These are phyloP conservation scores for Marasmius sp. DNA, from an alignment of 1,284 basidiomycete species.

Conservation along the genomic window DNA sequence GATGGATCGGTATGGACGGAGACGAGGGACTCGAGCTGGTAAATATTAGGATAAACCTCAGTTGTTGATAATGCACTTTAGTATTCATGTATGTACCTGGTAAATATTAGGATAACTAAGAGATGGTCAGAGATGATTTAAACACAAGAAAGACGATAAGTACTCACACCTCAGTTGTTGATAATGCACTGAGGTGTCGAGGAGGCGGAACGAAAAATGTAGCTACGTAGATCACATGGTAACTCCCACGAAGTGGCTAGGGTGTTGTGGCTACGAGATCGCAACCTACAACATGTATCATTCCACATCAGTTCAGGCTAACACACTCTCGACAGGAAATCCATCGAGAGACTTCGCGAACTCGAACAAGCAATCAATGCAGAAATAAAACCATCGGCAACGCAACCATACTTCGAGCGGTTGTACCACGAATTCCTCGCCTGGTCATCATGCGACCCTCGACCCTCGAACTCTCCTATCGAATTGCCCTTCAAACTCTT, in stretches of 20 bases:
- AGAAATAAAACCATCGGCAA: too few relatives aligned
- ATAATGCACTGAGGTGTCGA: not conserved
- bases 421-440: too few relatives aligned
- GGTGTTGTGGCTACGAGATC: not conserved
- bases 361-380: too few relatives aligned
- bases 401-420: too few relatives aligned
- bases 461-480: too few relatives aligned
- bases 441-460: too few relatives aligned
- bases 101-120: not conserved
- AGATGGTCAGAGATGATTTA: not conserved
- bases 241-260: not conserved
- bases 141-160: not conserved
- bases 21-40: not conserved
- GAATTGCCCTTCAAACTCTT: too few relatives aligned
- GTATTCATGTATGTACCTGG: not conserved
- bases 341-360: too few relatives aligned
- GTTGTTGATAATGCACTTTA: not conserved
- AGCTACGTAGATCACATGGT: not conserved
- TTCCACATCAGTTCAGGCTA: too few relatives aligned
- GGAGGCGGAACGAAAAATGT: not conserved
- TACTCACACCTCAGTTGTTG: not conserved
- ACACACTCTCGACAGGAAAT: too few relatives aligned
- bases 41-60: not conserved
- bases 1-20: not conserved
- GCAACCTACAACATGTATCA: not conserved